Conservation (phyloP, 2,329 filamentous ascomycete genomes). For the Neophaeococcomyces aloes region DNA sequence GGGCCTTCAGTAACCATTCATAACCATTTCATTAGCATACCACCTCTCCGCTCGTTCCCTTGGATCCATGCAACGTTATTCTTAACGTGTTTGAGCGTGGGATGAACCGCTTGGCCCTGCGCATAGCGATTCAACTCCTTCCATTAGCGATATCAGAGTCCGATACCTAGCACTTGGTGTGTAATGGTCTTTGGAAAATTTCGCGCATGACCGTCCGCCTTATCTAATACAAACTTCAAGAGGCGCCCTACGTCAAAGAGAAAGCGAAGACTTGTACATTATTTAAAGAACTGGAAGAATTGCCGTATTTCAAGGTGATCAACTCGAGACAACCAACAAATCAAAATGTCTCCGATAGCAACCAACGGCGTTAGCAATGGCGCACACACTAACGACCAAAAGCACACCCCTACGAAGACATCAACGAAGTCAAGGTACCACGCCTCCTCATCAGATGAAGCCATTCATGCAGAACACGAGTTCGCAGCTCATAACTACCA, state of each 20-base stretch:
- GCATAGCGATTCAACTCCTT: slow-evolving; percentile 19
- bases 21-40: slow-evolving; percentile 2
- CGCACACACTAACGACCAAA: slow-evolving; percentile 8
- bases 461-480: slow-evolving; percentile 70
- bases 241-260: too few species aligned
- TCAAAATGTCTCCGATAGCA: slow-evolving; percentile 3
- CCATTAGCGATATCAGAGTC: slow-evolving; percentile 19
- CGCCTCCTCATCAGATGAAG: slow-evolving; percentile 63
- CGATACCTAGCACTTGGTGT: slow-evolving; percentile 7
- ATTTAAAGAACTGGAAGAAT: too few species aligned
- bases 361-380: slow-evolving; percentile 4
- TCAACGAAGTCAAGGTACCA: slow-evolving; percentile 48
- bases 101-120: slow-evolving; percentile 17
- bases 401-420: slow-evolving; percentile 21
- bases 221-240: neutral
- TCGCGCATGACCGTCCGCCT: slow-evolving; percentile 19
- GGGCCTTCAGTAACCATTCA: neutral
- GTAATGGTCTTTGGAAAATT: slow-evolving; percentile 12
- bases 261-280: too few species aligned
- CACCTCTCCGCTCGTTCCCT: neutral
- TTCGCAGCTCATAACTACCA: slow-evolving; percentile 98
- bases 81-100: neutral
- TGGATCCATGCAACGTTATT: neutral
- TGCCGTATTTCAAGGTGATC: too few species aligned
- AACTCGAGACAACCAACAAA: neutral